phyloP scores from a whole-genome alignment of 805 yeast genomes.

The Yamadazyma sp. region DNA sequence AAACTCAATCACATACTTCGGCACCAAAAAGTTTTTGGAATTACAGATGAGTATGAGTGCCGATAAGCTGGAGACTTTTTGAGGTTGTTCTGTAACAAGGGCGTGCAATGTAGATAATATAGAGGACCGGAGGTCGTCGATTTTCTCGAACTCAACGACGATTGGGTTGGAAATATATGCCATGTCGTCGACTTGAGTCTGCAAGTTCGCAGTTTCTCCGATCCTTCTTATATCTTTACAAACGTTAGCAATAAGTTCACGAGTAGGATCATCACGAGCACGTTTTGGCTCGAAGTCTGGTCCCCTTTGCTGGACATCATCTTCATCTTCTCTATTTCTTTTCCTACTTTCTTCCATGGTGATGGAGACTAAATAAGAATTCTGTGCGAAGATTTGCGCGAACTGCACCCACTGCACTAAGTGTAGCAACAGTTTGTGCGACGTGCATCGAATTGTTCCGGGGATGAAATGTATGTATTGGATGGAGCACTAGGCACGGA shows the following conservation, averaged over 20 bases:
- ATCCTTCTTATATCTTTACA: conserved; percentile 46
- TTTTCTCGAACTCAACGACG: conserved; percentile 61
- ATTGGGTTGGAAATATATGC: conserved; percentile 69
- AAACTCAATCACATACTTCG: conserved; percentile 66
- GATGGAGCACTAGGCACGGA: conserved; percentile 73
- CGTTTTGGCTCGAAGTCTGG: conserved; percentile 32
- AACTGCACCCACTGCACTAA: no score
- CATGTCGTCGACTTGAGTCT: conserved; percentile 47
- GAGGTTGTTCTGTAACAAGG: conserved; percentile 84
- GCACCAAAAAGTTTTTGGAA: conserved; percentile 61
- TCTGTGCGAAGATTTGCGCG: no score
- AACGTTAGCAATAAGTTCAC: conserved; percentile 41
- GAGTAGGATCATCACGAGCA: conserved; percentile 41
- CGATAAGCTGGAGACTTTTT: conserved; percentile 73
- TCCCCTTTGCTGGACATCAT: conserved; percentile 19
- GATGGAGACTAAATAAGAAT: no score
- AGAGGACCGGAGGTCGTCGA: conserved; percentile 57
- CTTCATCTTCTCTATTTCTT: conserved; percentile 19
- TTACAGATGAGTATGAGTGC: conserved; percentile 66
- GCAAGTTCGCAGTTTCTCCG: conserved; percentile 43
- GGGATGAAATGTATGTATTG: conserved; percentile 22
- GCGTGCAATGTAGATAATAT: conserved; percentile 66
- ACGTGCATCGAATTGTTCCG: no score
- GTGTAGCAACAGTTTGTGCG: no score
- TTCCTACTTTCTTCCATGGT: conserved; percentile 12